phyloP scores from a whole-genome alignment of 1,284 basidiomycete genomes.

The Leccinum fuscescens region DNA sequence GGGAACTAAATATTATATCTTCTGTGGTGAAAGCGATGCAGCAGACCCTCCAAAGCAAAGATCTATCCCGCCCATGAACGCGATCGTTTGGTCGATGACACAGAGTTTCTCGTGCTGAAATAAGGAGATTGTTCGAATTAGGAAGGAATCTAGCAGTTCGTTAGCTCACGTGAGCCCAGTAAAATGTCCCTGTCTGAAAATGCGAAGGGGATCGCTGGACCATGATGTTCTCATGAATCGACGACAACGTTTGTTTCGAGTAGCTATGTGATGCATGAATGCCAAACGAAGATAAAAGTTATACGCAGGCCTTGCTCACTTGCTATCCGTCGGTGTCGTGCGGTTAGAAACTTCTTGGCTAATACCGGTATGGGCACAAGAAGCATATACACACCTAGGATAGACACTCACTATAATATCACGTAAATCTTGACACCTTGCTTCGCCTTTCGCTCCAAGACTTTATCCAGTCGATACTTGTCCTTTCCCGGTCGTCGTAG shows the following conservation, averaged over 20 bases:
- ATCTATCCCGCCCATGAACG: slow-evolving; percentile 97
- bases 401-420: slow-evolving; percentile 77
- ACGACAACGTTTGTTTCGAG: slow-evolving; percentile 84
- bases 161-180: slow-evolving; percentile 88
- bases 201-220: slow-evolving; percentile 97
- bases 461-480: slow-evolving; percentile 84
- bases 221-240: slow-evolving; percentile 91
- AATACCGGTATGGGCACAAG: slow-evolving; percentile 5
- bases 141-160: slow-evolving; percentile 1
- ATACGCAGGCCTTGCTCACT: slow-evolving; percentile 47
- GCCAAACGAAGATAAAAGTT: slow-evolving; percentile 8
- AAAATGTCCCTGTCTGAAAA: slow-evolving; percentile 96
- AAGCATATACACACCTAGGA: not conserved
- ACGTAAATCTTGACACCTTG: slow-evolving; percentile 97
- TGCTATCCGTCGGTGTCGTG: slow-evolving; percentile 91
- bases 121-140: not conserved
- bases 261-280: slow-evolving; percentile 53
- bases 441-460: slow-evolving; percentile 90
- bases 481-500: slow-evolving; percentile 83
- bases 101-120: slow-evolving; percentile 94
- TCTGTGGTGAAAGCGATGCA: not conserved
- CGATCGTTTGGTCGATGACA: slow-evolving; percentile 95
- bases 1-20: not conserved
- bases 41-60: slow-evolving; percentile 82
- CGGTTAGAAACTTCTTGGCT: slow-evolving; percentile 97